Conservation (phyloP, 2,329 filamentous ascomycete genomes). For the Penicillium sp. region DNA sequence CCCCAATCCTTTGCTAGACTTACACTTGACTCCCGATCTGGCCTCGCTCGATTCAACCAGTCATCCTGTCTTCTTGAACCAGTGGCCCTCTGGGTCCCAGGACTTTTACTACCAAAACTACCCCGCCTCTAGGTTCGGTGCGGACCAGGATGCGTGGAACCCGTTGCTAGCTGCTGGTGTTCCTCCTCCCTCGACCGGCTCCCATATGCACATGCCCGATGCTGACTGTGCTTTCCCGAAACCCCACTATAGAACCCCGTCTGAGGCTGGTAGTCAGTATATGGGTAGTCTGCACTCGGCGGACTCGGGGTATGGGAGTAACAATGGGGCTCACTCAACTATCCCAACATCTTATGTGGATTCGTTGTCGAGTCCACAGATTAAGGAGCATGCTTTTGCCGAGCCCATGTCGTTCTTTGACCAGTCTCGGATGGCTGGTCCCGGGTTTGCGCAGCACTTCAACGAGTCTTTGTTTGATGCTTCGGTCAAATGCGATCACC, state of each 20-base stretch:
- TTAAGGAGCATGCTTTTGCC: slow-evolving; percentile 24
- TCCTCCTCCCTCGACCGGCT: slow-evolving; percentile 16
- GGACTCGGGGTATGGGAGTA: slow-evolving; percentile 40
- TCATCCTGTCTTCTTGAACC: slow-evolving; percentile 20
- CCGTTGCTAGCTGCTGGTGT: slow-evolving; percentile 32
- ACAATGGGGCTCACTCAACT: slow-evolving; percentile 29
- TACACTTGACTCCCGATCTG: slow-evolving; percentile 26
- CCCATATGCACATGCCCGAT: slow-evolving; percentile 22
- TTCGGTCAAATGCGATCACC: slow-evolving; percentile 31
- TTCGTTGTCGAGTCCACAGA: slow-evolving; percentile 27
- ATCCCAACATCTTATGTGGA: slow-evolving; percentile 30
- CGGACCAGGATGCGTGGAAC: slow-evolving; percentile 33
- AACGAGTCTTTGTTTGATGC: neutral
- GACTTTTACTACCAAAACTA: slow-evolving; percentile 25
- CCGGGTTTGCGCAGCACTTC: slow-evolving; percentile 9
- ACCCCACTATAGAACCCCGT: slow-evolving; percentile 28
- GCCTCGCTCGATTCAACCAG: slow-evolving; percentile 17
- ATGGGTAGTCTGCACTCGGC: slow-evolving; percentile 28
- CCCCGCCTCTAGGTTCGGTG: slow-evolving; percentile 3
- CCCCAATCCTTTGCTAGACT: slow-evolving; percentile 24
- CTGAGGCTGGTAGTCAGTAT: slow-evolving; percentile 35
- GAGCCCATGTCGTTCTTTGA: slow-evolving; percentile 21
- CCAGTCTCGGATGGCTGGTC: slow-evolving; percentile 7
- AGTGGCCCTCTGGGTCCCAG: slow-evolving; percentile 21
- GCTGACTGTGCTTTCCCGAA: slow-evolving; percentile 25